Evolutionary conservation across 306 rosid genomes (phyloP).

Genomic region (Pueraria montana): DNA sequence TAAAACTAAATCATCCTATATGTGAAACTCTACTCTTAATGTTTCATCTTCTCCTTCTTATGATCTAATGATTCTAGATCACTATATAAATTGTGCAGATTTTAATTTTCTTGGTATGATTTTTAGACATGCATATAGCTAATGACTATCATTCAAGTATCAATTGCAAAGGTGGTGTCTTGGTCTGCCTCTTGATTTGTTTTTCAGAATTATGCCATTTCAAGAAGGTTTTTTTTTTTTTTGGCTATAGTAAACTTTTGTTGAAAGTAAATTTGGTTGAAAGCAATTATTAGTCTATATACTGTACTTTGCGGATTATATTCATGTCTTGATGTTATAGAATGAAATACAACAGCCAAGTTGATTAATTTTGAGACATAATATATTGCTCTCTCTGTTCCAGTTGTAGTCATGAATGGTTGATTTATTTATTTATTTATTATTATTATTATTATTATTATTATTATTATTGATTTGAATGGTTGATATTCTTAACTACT

Average conservation of each 20-base stretch:
- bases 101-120: too few relatives aligned
- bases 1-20: neutral
- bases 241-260: neutral
- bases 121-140: neutral
- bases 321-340: neutral
- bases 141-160: neutral
- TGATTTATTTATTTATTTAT: too few relatives aligned
- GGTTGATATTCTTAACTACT: neutral
- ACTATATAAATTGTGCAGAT: neutral
- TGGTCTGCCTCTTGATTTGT: neutral
- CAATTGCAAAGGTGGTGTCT: neutral
- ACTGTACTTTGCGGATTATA: neutral
- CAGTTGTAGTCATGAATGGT: neutral
- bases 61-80: neutral
- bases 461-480: too few relatives aligned
- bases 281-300: neutral
- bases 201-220: neutral
- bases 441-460: too few relatives aligned
- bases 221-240: neutral
- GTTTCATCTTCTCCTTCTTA: too few relatives aligned
- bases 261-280: neutral
- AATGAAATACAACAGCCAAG: constrained; percentile 2
- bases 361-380: neutral
- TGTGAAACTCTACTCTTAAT: neutral
- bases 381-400: neutral